Evolutionary conservation across 192 early-diverging fungal genomes (phyloP), one percentile per base, ranked within the genome.

Genomic region (Coemansia sp.): DNA sequence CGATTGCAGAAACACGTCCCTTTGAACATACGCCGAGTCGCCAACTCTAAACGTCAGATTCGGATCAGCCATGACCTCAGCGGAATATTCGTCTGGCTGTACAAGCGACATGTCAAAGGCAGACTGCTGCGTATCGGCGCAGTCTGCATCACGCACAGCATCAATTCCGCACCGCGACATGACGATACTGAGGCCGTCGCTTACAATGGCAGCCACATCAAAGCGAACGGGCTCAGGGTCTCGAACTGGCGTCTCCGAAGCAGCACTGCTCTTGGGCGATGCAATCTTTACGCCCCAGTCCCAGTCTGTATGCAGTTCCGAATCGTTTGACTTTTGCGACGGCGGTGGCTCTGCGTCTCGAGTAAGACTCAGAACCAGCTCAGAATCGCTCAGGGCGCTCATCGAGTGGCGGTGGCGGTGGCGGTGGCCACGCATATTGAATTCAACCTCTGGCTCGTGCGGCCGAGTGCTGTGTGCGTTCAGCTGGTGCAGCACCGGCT

Each of bases 271-370:
- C 11, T 44, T 14, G 8, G 57, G 15, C 9, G 66, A 58, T 9
- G 55, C 57, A 3, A 62, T 49, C 31, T 66, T 64, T 5, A 75
- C 78, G 44, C 78, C 78, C 78, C 78, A 81, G 69, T 81, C 78
- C 78, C 78, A 81, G 62, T 68, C 73, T 19, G 78, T 60, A 19
- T 78, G 78, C 58, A 71, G 56, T 2, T 14, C 59, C 42, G 38
- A 51, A 12, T 59, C 56, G 49, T 26, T 17, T 17, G 34, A 36
- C 7, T 8, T 52, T 8, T 34, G n/a, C 25, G 40, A 26, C 58
- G 11, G 26, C 31, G 2, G 40, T 44, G 14, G 40, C 12, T 44
- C 14, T 44, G 11, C 40, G 3, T 15, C 40, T 5, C 40, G 40
- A 9, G 37, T 47, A 11, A 9, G 14, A 40, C 12, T 52, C 20